These are phyloP conservation scores for Neolentinus lepideus DNA, from an alignment of 1,284 basidiomycete species.

Conservation along the genomic window DNA sequence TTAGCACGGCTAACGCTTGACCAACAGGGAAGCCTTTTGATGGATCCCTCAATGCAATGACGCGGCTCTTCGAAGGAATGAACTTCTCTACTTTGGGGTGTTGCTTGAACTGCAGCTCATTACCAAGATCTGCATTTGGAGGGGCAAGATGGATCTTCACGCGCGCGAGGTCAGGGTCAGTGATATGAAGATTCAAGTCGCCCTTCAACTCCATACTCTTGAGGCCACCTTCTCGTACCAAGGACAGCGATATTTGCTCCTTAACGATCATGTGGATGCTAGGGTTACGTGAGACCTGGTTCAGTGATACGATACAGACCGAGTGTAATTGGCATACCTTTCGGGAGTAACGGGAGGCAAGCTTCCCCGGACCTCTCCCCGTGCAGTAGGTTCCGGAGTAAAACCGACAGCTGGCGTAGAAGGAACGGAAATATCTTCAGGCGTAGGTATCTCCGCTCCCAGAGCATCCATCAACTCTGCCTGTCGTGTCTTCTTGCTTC, in stretches of 20 bases:
- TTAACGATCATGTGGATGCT: slow-evolving; percentile 86
- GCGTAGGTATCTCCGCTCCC: slow-evolving; percentile 67
- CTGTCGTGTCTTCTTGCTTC: slow-evolving; percentile 84
- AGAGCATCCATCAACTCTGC: slow-evolving; percentile 84
- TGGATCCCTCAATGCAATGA: slow-evolving; percentile 83
- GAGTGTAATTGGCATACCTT: slow-evolving; percentile 41
- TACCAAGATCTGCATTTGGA: slow-evolving; percentile 56
- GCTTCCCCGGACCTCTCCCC: slow-evolving; percentile 43
- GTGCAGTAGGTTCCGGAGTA: slow-evolving; percentile 32
- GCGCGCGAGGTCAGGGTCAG: slow-evolving; percentile 74
- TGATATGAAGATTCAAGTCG: slow-evolving; percentile 87
- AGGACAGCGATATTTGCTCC: slow-evolving; percentile 75
- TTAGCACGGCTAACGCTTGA: slow-evolving; percentile 82
- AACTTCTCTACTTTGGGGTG: slow-evolving; percentile 95
- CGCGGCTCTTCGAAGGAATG: slow-evolving; percentile 56
- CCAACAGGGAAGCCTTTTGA: slow-evolving; percentile 83
- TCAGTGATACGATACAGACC: background rate
- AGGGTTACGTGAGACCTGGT: slow-evolving; percentile 1
- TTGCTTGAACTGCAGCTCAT: slow-evolving; percentile 89
- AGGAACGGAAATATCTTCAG: slow-evolving; percentile 53
- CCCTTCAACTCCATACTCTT: slow-evolving; percentile 89
- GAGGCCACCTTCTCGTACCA: slow-evolving; percentile 88
- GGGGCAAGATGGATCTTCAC: slow-evolving; percentile 67
- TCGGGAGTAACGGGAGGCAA: slow-evolving; percentile 75
- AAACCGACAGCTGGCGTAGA: slow-evolving; percentile 44